These are phyloP conservation scores for Xylaria castorea DNA, from an alignment of 495 filamentous ascomycete genomes.

Conservation along the genomic window DNA sequence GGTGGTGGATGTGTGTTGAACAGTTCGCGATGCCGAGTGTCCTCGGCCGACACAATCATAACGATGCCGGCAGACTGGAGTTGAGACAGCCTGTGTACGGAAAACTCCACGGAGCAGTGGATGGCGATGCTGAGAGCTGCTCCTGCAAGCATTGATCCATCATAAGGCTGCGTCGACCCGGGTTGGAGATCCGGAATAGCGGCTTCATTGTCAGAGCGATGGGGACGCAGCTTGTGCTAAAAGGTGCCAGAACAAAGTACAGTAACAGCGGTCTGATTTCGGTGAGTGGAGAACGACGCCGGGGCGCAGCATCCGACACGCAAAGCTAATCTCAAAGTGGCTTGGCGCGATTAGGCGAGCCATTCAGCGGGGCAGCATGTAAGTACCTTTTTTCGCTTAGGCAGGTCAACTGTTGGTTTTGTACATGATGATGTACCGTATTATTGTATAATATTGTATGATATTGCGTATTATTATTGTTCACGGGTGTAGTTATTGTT, in stretches of 20 bases:
- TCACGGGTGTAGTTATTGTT: too few species aligned
- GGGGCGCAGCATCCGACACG: slow-evolving; percentile 24
- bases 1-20: slow-evolving; percentile 11
- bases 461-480: too few species aligned
- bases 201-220: slow-evolving; percentile 19
- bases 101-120: slow-evolving; percentile 1
- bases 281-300: slow-evolving; percentile 13
- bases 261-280: slow-evolving; percentile 5
- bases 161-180: neutral
- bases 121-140: neutral
- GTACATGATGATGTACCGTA: neutral
- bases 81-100: neutral
- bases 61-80: slow-evolving; percentile 1
- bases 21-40: neutral
- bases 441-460: neutral
- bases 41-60: slow-evolving; percentile 10
- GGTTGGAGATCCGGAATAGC: neutral
- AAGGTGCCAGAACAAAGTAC: neutral
- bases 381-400: neutral
- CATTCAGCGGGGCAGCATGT: neutral
- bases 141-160: slow-evolving; percentile 21
- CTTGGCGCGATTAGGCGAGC: neutral
- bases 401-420: neutral
- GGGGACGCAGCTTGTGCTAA: neutral
- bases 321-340: neutral